Percentiles rank a stretch among this genome's conserved stretches.
phyloP scores from a whole-genome alignment of 331 rosid genomes.

The Quercus tomentella region DNA sequence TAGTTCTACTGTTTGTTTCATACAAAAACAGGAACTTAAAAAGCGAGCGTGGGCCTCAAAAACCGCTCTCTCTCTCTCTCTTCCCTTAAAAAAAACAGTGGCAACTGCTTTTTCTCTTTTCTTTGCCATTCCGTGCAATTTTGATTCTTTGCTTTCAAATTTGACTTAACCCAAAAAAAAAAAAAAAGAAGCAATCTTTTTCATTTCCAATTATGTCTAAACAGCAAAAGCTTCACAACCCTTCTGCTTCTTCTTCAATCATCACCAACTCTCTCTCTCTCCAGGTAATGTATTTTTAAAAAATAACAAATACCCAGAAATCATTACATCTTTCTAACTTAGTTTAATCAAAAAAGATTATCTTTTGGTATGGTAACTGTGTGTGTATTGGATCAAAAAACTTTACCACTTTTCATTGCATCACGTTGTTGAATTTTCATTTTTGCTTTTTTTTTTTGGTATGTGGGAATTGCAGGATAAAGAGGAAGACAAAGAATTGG shows the following conservation, averaged over 20 bases:
- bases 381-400: not conserved
- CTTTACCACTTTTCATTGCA: conserved; percentile 13
- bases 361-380: not conserved
- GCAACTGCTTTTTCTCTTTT: not conserved
- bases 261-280: conserved; percentile 22
- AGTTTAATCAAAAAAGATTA: not conserved
- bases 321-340: not conserved
- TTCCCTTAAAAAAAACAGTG: not conserved
- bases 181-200: conserved; percentile 5
- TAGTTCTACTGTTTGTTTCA: no score
- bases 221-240: conserved; percentile 29
- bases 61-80: not conserved
- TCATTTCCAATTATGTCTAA: conserved; percentile 39
- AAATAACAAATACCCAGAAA: not conserved
- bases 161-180: conserved; percentile 22
- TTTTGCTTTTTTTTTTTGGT: not conserved
- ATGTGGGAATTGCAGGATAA: conserved; percentile 53
- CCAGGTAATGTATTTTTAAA: conserved; percentile 15
- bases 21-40: no score
- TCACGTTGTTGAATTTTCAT: not conserved
- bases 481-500: conserved; percentile 37
- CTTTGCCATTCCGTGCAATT: conserved; percentile 11
- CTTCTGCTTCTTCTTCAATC: conserved; percentile 6
- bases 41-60: not conserved
- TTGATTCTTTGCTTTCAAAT: not conserved